Evolutionary conservation across 352 stramenopile species (phyloP).

Genomic region (Pythium chondricola): DNA sequence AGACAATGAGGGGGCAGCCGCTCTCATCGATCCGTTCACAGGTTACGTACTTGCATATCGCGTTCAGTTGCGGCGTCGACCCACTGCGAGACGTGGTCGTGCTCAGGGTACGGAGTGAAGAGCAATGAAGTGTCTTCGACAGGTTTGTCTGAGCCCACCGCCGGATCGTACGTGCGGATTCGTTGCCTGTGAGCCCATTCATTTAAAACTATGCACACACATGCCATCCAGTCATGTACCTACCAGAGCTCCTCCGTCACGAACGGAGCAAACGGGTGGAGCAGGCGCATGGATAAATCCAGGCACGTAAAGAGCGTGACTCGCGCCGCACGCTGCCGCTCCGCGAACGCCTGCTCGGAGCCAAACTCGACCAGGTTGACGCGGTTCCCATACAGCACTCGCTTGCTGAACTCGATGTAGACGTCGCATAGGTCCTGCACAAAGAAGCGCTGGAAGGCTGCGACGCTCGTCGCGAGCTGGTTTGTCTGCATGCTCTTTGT

Average conservation of each 20-base stretch:
- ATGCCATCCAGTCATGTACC: too few species aligned
- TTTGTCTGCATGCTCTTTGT: conserved; percentile 68
- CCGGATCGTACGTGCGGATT: conserved; percentile 45
- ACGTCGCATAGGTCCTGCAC: conserved; percentile 85
- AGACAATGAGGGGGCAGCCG: not conserved
- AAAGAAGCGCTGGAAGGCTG: conserved; percentile 76
- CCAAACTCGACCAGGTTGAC: conserved; percentile 26
- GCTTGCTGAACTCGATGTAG: conserved; percentile 87
- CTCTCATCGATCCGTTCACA: not conserved
- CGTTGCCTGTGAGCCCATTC: conserved; percentile 31
- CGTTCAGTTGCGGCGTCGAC: conserved; percentile 9
- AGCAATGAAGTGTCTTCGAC: conserved; percentile 46
- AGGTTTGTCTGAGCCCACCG: conserved; percentile 2
- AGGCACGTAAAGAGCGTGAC: conserved; percentile 92
- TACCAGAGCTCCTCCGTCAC: conserved; percentile 99
- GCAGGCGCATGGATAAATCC: conserved; percentile 92
- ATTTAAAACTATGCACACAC: too few species aligned
- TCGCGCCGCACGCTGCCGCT: conserved; percentile 81
- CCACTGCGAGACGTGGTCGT: conserved; percentile 49
- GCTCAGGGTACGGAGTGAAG: conserved; percentile 77
- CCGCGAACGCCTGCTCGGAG: conserved; percentile 44
- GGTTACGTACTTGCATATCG: conserved; percentile 17
- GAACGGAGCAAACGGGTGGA: conserved; percentile 99
- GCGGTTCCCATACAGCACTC: conserved; percentile 71
- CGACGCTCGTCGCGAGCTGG: conserved; percentile 59